These are phyloP conservation scores for Ceratocystis cacaofunesta DNA, from an alignment of 2,329 filamentous ascomycete genomes.

Conservation along the genomic window DNA sequence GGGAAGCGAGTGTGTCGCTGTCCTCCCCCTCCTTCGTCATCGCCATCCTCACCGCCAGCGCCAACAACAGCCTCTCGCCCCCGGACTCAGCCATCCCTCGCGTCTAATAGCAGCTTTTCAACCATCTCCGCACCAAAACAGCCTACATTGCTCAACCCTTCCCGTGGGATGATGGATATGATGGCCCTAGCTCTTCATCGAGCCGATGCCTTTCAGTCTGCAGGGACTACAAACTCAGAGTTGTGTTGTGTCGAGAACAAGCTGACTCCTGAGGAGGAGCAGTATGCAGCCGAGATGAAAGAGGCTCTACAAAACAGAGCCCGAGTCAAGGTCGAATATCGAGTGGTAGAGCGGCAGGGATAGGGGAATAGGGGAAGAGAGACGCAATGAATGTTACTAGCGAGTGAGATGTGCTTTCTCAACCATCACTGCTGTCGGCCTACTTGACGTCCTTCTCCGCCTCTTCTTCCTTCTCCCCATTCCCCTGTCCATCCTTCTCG, in stretches of 20 bases:
- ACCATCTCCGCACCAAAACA: not conserved
- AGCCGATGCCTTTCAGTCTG: not conserved
- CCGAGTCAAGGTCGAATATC: not conserved
- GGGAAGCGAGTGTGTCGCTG: conserved; percentile 9
- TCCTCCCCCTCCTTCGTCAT: not conserved
- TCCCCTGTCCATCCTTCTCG: not conserved
- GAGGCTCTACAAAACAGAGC: not conserved
- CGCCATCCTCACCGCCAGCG: not conserved
- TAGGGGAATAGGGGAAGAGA: not conserved
- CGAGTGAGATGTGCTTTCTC: not conserved
- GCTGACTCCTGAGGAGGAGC: not conserved
- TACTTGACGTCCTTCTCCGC: not conserved
- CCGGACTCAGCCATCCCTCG: not conserved
- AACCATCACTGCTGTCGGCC: not conserved
- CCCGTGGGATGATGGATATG: not conserved
- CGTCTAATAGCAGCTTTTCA: not conserved
- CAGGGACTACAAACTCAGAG: not conserved
- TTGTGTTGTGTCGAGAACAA: not conserved
- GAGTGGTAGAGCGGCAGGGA: not conserved
- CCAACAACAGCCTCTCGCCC: not conserved
- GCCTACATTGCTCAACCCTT: not conserved
- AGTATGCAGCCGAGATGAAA: not conserved
- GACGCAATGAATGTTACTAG: not conserved
- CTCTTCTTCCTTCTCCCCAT: not conserved
- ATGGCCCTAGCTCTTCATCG: not conserved